Evolutionary conservation across 257 asterid species (phyloP).

Genomic region (Salvia miltiorrhiza): DNA sequence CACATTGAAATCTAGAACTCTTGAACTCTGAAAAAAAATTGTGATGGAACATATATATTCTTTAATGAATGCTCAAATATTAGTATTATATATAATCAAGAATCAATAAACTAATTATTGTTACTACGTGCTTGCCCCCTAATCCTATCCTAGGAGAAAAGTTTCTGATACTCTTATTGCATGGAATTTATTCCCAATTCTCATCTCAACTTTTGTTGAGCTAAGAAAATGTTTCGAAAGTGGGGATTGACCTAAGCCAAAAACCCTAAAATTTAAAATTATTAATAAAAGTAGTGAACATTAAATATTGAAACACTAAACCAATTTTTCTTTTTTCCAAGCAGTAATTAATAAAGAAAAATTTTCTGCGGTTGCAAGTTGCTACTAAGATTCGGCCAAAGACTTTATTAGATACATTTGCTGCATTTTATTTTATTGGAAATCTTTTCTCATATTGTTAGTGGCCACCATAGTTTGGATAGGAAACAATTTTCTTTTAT

Average conservation of each 20-base stretch:
- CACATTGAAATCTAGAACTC: no score
- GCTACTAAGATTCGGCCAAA: slow-evolving; percentile 48
- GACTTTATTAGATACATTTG: slow-evolving; percentile 18
- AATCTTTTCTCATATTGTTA: not conserved
- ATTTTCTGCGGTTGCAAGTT: slow-evolving; percentile 52
- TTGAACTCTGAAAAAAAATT: no score
- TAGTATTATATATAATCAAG: not conserved
- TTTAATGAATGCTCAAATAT: no score
- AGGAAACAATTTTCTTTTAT: slow-evolving; percentile 1
- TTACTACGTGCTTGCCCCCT: not conserved
- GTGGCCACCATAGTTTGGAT: slow-evolving; percentile 34
- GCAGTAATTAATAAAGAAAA: not conserved
- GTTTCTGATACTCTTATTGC: slow-evolving; percentile 22
- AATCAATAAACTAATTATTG: not conserved
- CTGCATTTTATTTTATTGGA: slow-evolving; percentile 8
- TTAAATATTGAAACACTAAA: slow-evolving; percentile 21
- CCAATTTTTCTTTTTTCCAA: not conserved
- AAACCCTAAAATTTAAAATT: slow-evolving; percentile 11
- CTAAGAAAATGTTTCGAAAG: slow-evolving; percentile 24
- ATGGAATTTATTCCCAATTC: slow-evolving; percentile 29
- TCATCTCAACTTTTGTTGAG: slow-evolving; percentile 27
- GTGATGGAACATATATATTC: no score
- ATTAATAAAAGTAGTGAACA: slow-evolving; percentile 10
- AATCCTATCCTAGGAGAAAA: not conserved
- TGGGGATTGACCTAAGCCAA: slow-evolving; percentile 41